Conservation (phyloP, 164 flowering plant genomes). For the Euptelea pleiosperma region DNA sequence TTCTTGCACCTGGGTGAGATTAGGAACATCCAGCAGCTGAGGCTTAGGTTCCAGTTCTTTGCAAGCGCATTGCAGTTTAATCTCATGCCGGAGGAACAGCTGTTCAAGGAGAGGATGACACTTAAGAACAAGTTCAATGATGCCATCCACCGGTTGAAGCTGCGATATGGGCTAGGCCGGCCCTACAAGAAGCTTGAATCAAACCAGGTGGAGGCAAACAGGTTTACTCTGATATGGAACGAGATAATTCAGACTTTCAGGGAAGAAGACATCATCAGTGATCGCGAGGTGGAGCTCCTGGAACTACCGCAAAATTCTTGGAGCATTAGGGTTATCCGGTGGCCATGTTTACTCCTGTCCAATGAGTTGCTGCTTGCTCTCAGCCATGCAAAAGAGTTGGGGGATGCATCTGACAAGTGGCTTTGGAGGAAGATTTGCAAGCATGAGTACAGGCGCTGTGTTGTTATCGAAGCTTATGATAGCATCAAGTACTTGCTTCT, state of each 20-base stretch:
- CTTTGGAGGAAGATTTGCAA: slow-evolving; percentile 73
- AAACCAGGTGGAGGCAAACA: slow-evolving; percentile 66
- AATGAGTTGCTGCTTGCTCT: slow-evolving; percentile 90
- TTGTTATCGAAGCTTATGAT: slow-evolving; percentile 83
- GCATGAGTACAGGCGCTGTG: slow-evolving; percentile 81
- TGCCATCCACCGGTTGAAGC: slow-evolving; percentile 60
- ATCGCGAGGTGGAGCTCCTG: slow-evolving; percentile 74
- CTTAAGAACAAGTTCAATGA: slow-evolving; percentile 58
- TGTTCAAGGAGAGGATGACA: slow-evolving; percentile 32
- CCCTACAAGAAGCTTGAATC: slow-evolving; percentile 75
- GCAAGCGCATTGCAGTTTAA: slow-evolving; percentile 90
- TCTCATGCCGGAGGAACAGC: slow-evolving; percentile 78
- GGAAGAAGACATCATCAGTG: slow-evolving; percentile 86
- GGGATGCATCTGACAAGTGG: slow-evolving; percentile 41
- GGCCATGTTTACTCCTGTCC: slow-evolving; percentile 91
- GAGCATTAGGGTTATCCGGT: slow-evolving; percentile 82
- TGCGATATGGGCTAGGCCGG: slow-evolving; percentile 82
- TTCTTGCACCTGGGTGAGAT: slow-evolving; percentile 93
- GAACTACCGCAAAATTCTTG: slow-evolving; percentile 75
- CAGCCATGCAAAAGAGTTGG: slow-evolving; percentile 67
- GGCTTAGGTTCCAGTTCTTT: slow-evolving; percentile 93
- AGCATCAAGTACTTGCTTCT: slow-evolving; percentile 64
- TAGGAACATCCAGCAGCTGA: slow-evolving; percentile 63
- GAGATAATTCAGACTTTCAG: slow-evolving; percentile 65
- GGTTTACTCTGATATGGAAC: slow-evolving; percentile 89